Evolutionary conservation across 306 rosid species (phyloP).

Genomic region (Acmispon strigosus): DNA sequence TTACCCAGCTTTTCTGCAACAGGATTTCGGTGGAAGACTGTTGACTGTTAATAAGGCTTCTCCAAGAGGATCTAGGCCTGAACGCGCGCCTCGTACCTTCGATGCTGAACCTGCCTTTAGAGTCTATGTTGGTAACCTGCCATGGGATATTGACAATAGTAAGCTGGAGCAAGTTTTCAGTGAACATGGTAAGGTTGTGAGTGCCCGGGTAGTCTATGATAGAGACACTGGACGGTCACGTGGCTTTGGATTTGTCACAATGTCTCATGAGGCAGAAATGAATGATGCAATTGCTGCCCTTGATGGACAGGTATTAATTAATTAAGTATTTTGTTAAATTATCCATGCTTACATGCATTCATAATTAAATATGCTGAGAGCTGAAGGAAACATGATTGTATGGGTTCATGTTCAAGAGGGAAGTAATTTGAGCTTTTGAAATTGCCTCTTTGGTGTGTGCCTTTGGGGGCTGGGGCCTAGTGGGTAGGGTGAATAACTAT

Average conservation of each 20-base stretch:
- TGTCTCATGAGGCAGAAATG: slow-evolving; percentile 70
- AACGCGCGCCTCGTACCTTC: slow-evolving; percentile 53
- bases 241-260: slow-evolving; percentile 93
- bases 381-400: neutral
- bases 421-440: neutral
- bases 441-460: neutral
- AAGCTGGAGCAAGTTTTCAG: slow-evolving; percentile 72
- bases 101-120: slow-evolving; percentile 29
- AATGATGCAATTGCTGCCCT: slow-evolving; percentile 91
- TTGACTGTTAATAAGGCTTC: slow-evolving; percentile 93
- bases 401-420: neutral
- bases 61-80: slow-evolving; percentile 71
- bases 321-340: neutral
- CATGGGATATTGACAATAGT: slow-evolving; percentile 74
- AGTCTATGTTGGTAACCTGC: slow-evolving; percentile 84
- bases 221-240: slow-evolving; percentile 94
- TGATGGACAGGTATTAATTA: slow-evolving; percentile 95
- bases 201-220: slow-evolving; percentile 73
- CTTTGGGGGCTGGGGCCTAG: neutral
- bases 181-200: slow-evolving; percentile 75
- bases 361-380: neutral
- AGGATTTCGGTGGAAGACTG: slow-evolving; percentile 69
- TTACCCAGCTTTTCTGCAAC: neutral
- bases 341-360: neutral
- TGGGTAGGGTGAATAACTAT: neutral